Percentiles rank a stretch among this genome's conserved stretches.
These are phyloP conservation scores for Didymella exigua DNA, from an alignment of 2,329 filamentous ascomycete species.

Conservation along the genomic window DNA sequence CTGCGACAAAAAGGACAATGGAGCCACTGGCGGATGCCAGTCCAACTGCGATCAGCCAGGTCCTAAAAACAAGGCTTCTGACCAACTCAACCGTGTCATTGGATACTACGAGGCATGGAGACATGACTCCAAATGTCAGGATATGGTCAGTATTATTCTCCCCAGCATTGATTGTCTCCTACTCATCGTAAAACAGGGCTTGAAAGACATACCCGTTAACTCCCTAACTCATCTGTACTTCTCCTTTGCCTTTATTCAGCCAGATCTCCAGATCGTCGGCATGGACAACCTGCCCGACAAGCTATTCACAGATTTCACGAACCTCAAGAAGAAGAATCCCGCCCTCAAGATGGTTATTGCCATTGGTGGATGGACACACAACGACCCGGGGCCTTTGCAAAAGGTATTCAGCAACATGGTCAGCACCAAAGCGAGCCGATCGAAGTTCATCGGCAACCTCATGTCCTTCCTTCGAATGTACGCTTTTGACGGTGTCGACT, in stretches of 20 bases:
- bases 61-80: background rate
- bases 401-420: slow-evolving; percentile 40
- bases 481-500: slow-evolving; percentile 52
- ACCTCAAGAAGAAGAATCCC: slow-evolving; percentile 39
- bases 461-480: slow-evolving; percentile 49
- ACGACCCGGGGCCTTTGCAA: slow-evolving; percentile 47
- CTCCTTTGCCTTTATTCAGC: slow-evolving; percentile 15
- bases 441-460: slow-evolving; percentile 44
- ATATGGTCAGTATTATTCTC: no score
- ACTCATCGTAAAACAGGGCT: no score
- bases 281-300: background rate
- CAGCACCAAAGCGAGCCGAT: slow-evolving; percentile 19
- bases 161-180: no score
- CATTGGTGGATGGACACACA: slow-evolving; percentile 52
- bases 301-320: background rate
- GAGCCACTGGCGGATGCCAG: slow-evolving; percentile 2
- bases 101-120: slow-evolving; percentile 24
- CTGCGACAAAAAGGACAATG: no score
- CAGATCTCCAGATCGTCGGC: slow-evolving; percentile 9
- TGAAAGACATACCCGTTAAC: slow-evolving; percentile 9
- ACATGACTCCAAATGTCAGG: no score
- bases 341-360: slow-evolving; percentile 45
- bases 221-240: slow-evolving; percentile 17
- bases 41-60: slow-evolving; percentile 8
- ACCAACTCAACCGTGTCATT: background rate